phyloP scores from a whole-genome alignment of 225 moss, liverwort and hornwort species.

The Climacium dendroides region DNA sequence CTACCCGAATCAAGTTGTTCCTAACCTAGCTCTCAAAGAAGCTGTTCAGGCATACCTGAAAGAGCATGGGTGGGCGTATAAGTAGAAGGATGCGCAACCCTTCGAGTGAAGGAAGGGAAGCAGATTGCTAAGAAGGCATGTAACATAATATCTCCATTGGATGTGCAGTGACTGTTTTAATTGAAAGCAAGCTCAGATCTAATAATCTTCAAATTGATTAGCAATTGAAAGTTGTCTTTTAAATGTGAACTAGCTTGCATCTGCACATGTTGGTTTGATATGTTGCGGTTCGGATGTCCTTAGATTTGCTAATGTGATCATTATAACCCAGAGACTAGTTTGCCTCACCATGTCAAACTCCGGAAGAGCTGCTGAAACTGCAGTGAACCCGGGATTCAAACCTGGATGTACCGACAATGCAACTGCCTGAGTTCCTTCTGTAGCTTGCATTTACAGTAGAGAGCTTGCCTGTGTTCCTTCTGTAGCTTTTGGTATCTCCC shows the following conservation, averaged over 20 bases:
- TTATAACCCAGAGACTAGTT: not conserved
- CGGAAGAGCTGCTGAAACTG: not conserved
- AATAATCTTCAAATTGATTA: not conserved
- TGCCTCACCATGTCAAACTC: not conserved
- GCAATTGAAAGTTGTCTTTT: not conserved
- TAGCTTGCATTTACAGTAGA: not conserved
- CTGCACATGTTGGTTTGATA: not conserved
- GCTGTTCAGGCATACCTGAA: slow-evolving; percentile 58
- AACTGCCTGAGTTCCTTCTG: not conserved
- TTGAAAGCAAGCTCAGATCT: not conserved
- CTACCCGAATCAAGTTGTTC: slow-evolving; percentile 51
- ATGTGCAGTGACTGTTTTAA: not conserved
- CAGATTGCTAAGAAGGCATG: not conserved
- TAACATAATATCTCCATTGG: not conserved
- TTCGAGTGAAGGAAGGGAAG: not conserved
- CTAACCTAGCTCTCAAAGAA: slow-evolving; percentile 71
- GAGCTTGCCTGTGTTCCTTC: not conserved
- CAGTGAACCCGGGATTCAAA: not conserved
- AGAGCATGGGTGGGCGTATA: slow-evolving; percentile 78
- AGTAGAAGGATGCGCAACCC: not conserved
- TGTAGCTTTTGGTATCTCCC: not conserved
- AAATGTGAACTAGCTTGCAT: not conserved
- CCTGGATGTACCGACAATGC: not conserved
- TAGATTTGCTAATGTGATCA: not conserved
- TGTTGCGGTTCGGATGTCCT: not conserved